Evolutionary conservation across 176 grass and related monocot species (phyloP), one percentile per base, ranked within the genome.

Genomic region (Carex scoparia): DNA sequence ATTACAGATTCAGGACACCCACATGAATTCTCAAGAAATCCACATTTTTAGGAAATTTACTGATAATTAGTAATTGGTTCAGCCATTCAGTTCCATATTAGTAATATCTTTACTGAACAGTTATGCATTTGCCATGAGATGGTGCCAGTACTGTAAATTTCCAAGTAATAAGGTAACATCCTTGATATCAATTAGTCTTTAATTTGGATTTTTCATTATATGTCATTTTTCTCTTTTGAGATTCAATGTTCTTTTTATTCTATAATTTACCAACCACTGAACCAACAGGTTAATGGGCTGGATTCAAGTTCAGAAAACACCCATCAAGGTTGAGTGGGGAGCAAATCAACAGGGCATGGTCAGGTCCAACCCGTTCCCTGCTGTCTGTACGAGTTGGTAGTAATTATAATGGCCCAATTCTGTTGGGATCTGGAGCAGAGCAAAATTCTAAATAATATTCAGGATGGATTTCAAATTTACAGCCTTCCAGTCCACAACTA

Each of bases 21-120:
- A 71, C 37, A n/a, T 71, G 13, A 69, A 15, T 38, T 16, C 35
- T 48, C 40, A 73, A 27, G 9, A 73, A 73, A 73, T 7, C 69
- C 40, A 73, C 40, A 10, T 49, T 73, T 15, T 42, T 49, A 12
- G 18, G 18, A 73, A 48, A 46, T 27, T 49, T 10, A 76, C 48
- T 30, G 16, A 30, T 54, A 55, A 10, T 5, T 30, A 16, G 3
- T 33, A 16, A 46, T 55, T 53, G 6, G 46, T 30, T 54, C 73
- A 56, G 53, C 68, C 37, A 56, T 77, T 77, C 23, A 77, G 73
- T 77, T 77, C 73, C 73, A 56, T 56, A 77, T 10, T 75, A 56
- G 23, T 27, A 75, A 56, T 55, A 56, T 77, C 7, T 18, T 76
- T 54, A 76, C 72, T 76, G 46, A 69, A 76, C 72, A 23, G 48